phyloP scores from a whole-genome alignment of 2,329 filamentous ascomycete species.

The Penicillium decumbens region DNA sequence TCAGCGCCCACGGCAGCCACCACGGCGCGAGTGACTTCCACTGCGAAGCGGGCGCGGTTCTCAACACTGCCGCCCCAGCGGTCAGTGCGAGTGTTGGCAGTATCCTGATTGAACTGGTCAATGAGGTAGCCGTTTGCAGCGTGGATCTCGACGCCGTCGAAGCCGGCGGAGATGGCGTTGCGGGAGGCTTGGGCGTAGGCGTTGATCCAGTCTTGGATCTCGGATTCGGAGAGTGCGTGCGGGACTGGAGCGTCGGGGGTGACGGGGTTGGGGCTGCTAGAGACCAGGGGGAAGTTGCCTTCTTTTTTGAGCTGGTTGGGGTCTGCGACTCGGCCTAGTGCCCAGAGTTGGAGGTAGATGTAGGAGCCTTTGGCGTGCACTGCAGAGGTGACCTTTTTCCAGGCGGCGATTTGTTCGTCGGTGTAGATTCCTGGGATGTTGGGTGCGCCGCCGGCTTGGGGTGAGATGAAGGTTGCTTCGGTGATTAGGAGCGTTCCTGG shows the following conservation, averaged over 20 bases:
- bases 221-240: conserved; percentile 34
- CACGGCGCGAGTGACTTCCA: conserved; percentile 49
- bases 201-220: conserved; percentile 41
- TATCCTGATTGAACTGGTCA: conserved; percentile 50
- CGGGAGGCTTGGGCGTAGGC: conserved; percentile 46
- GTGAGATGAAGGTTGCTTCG: conserved; percentile 53
- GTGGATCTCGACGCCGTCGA: conserved; percentile 51
- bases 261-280: conserved; percentile 19
- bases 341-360: conserved; percentile 61
- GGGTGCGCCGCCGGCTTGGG: conserved; percentile 45
- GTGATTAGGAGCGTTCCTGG: conserved; percentile 56
- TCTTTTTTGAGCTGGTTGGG: conserved; percentile 24
- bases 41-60: conserved; percentile 50
- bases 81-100: conserved; percentile 47
- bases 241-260: conserved; percentile 28
- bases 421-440: conserved; percentile 57
- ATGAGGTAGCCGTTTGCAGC: conserved; percentile 49
- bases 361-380: conserved; percentile 60
- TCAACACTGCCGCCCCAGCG: conserved; percentile 50
- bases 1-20: conserved; percentile 44
- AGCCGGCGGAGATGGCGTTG: conserved; percentile 54
- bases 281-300: conserved; percentile 16
- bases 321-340: conserved; percentile 53
- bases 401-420: conserved; percentile 54
- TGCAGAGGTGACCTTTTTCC: conserved; percentile 57